Evolutionary conservation across 148 eudicot species (phyloP).

Genomic region (Rhododendron ferrugineum): DNA sequence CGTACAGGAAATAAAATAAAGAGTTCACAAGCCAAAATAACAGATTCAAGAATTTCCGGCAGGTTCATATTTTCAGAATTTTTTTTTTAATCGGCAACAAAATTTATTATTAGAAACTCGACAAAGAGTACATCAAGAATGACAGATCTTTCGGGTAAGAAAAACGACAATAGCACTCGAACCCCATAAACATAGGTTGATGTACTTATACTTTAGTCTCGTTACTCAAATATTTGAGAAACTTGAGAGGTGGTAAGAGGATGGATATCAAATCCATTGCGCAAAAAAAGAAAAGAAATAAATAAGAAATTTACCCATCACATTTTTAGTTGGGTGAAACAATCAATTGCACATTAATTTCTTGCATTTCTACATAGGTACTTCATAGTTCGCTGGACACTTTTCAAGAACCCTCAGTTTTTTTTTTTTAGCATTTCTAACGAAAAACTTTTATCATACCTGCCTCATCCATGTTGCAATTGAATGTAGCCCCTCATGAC

Average conservation of each 20-base stretch:
- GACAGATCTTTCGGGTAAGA: background rate
- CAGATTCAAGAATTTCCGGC: background rate
- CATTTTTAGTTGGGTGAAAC: background rate
- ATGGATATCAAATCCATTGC: background rate
- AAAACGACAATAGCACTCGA: background rate
- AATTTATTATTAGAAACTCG: too few species aligned
- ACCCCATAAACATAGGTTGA: too few species aligned
- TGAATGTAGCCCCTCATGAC: too few species aligned
- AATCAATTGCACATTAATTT: background rate
- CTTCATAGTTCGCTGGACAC: background rate
- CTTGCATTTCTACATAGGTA: background rate
- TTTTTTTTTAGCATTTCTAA: too few species aligned
- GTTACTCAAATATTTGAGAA: background rate
- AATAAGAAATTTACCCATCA: background rate
- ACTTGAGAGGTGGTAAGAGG: background rate
- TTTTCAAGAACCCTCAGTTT: too few species aligned
- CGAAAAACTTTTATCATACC: too few species aligned
- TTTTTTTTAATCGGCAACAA: too few species aligned
- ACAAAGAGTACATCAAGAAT: too few species aligned
- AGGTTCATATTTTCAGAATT: background rate
- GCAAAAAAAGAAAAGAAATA: background rate
- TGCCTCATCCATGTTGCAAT: too few species aligned
- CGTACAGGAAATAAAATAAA: background rate
- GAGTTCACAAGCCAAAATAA: background rate
- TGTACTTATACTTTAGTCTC: too few species aligned